These are phyloP conservation scores for Umbellularia californica DNA, from an alignment of 164 flowering plant species.

Conservation along the genomic window DNA sequence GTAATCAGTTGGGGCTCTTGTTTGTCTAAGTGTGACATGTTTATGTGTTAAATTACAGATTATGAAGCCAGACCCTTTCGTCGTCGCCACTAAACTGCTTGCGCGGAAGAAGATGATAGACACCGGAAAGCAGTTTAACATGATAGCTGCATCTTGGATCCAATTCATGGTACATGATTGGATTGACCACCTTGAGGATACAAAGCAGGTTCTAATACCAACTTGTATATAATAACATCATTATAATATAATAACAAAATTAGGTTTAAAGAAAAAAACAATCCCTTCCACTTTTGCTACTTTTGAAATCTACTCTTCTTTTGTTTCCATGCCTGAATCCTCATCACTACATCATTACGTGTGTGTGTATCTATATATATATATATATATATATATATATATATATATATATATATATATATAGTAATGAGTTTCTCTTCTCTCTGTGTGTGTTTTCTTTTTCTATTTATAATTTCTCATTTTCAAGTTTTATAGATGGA, in stretches of 20 bases:
- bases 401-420: too few species aligned
- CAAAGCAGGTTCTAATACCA: conserved; percentile 25
- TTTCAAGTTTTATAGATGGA: conserved; percentile 24
- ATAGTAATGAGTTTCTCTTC: not conserved
- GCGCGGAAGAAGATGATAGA: conserved; percentile 29
- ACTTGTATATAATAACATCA: too few species aligned
- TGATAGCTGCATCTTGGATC: conserved; percentile 47
- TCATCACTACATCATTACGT: too few species aligned
- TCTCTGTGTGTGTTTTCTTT: not conserved
- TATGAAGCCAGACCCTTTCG: conserved; percentile 32
- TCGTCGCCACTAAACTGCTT: conserved; percentile 38
- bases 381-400: too few species aligned
- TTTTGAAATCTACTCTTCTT: too few species aligned
- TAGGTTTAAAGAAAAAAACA: not conserved
- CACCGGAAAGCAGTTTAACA: conserved; percentile 42
- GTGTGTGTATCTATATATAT: not conserved
- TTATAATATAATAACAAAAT: too few species aligned
- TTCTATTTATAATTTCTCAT: not conserved
- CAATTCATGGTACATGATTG: conserved; percentile 54
- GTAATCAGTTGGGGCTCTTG: too few species aligned
- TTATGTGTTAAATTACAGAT: not conserved
- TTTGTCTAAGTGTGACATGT: too few species aligned
- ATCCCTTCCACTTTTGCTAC: not conserved
- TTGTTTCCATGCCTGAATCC: too few species aligned
- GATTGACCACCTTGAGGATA: conserved; percentile 43